Evolutionary conservation across 768 basidiomycete species (phyloP).

Genomic region (Serpula lacrymans): DNA sequence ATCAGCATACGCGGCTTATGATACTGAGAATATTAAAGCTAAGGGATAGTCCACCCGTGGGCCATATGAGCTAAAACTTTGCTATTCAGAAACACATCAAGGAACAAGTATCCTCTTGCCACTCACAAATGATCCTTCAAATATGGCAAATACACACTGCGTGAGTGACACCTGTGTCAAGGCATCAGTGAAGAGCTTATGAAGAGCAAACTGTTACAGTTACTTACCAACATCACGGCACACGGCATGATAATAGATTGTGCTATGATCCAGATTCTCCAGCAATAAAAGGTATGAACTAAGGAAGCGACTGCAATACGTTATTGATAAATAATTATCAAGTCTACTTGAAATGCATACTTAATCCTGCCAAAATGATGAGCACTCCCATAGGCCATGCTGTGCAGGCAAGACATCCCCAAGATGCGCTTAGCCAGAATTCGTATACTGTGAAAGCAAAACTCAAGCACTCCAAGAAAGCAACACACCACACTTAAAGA

Average conservation of each 20-base stretch:
- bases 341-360: too few species aligned
- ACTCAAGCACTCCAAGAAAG: background rate
- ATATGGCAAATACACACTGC: background rate
- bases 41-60: too few species aligned
- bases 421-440: background rate
- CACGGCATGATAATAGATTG: background rate
- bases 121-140: too few species aligned
- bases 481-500: background rate
- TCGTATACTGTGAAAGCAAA: background rate
- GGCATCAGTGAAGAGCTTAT: too few species aligned
- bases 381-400: background rate
- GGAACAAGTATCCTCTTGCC: too few species aligned
- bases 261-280: background rate
- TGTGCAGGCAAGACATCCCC: background rate
- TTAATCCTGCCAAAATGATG: too few species aligned
- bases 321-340: too few species aligned
- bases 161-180: background rate
- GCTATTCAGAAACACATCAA: too few species aligned
- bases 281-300: conserved; percentile 1
- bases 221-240: background rate
- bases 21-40: background rate
- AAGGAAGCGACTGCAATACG: too few species aligned
- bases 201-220: background rate
- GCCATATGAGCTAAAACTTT: background rate
- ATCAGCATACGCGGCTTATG: background rate